Evolutionary conservation across 805 yeast species (phyloP), one percentile per base, ranked within the genome.

Genomic region (Novakomyces olei): DNA sequence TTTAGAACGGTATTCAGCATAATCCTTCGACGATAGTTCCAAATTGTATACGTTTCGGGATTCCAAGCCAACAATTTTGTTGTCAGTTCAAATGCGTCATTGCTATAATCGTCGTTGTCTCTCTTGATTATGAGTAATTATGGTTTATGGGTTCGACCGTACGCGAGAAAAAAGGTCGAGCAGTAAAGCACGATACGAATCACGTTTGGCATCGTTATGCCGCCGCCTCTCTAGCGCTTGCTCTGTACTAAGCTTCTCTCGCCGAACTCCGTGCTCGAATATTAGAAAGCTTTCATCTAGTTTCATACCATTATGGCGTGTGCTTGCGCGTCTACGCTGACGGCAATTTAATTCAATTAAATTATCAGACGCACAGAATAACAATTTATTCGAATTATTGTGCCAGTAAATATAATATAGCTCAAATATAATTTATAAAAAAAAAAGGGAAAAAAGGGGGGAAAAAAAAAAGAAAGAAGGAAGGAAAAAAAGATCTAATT

Each of bases 11-110:
- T 39, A 1, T 49, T 47, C 0, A 39, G 26, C 14, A 81, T 53
- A 2, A 75, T 68, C 40, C 78, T 88, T 34, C 94, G 63, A 36
- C 96, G 63, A 46, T 62, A 76, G 47, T 88, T 88, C 96, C 96
- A 88, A 1, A 69, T 60, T 0, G 94, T 71, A 50, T 83, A 83
- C 40, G 74, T 65, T 47, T 88, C 96, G 0, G 95, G 94, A 44
- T 83, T 81, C 32, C 65, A 45, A 5, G 58, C 51, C 15, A 88
- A 56, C 9, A 83, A 42, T 14, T 55, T 53, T 0, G 75, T 61
- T 0, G 91, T 74, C 15, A 58, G 46, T 1, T 59, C 55, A 17
- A 80, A 57, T 0, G 67, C 48, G 2, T 54, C 57, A 1, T 45
- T 43, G 15, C 48, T 50, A 34, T 55, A 29, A 19, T 29, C 32